A percentile compares a stretch with the other conserved stretches of the same genome.
Conservation (phyloP, 805 yeast species). For the Saturnispora silvae region DNA sequence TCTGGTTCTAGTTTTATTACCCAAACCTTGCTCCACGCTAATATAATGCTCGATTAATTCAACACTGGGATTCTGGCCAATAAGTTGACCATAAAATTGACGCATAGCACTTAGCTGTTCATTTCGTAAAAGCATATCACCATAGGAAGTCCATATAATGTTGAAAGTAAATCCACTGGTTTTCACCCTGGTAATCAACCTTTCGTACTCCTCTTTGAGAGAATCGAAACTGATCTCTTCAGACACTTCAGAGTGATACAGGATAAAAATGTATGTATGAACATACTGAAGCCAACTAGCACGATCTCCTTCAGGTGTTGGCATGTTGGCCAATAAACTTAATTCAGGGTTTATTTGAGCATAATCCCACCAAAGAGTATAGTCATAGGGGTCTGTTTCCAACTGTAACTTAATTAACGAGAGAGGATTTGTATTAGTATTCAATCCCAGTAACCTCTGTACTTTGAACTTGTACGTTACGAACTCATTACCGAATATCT, state of each 20-base stretch:
- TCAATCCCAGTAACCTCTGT: not conserved
- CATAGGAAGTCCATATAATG: constrained; percentile 61
- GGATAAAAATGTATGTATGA: constrained; percentile 35
- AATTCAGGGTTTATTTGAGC: constrained; percentile 21
- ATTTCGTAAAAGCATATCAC: constrained; percentile 66
- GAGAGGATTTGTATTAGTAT: not conserved
- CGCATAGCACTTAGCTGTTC: constrained; percentile 44
- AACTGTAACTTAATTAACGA: not conserved
- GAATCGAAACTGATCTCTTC: constrained; percentile 42
- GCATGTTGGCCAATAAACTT: constrained; percentile 19
- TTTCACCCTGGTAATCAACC: constrained; percentile 32
- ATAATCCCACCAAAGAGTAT: constrained; percentile 79
- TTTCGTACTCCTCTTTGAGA: constrained; percentile 36
- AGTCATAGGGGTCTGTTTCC: constrained; percentile 41
- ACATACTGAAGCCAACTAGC: constrained; percentile 51
- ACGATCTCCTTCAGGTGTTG: constrained; percentile 21
- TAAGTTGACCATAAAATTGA: constrained; percentile 56
- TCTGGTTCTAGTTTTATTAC: constrained; percentile 75
- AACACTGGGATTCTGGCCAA: constrained; percentile 57
- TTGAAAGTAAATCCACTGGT: constrained; percentile 57
- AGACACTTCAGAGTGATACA: constrained; percentile 57
- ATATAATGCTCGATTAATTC: constrained; percentile 58
- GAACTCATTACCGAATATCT: not conserved
- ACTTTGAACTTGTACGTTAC: not conserved
- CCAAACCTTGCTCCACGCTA: constrained; percentile 50